Evolutionary conservation across 352 stramenopile genomes (phyloP), one percentile per base, ranked within the genome.

Genomic region (Globisporangium sylvaticum): DNA sequence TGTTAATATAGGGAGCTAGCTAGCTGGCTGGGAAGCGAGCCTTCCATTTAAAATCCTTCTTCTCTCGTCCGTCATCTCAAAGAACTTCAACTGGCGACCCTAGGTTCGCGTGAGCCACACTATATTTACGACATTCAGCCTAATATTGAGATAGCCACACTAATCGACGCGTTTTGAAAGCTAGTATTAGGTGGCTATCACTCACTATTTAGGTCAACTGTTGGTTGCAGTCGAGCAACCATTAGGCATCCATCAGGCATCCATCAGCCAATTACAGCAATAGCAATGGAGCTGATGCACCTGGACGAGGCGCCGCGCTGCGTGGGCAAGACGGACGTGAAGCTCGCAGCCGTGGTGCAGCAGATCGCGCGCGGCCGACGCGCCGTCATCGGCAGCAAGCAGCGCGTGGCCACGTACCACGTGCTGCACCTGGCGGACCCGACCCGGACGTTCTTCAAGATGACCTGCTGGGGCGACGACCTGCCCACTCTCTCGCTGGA

Each of bases 401-500:
- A 72, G 44, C 60, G 75, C n/a, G 73, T 86, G 58, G 62, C 72
- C 53, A 32, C 58, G 22, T 84, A 75, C 50, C 72, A 87, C 60
- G 73, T 85, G 6, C 60, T 65, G 29, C 60, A 65, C 29, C 10
- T 67, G 24, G 62, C 52, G 2, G 62, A 67, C 27, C 32, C 52
- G 24, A 61, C 32, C 34, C 39, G 29, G 31, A 29, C 62, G 14
- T 57, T 75, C 70, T 44, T 70, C 55, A 42, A 59, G 29, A 14
- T 62, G 42, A 44, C 44, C 31, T 37, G 60, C 53, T 27, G 69
- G 55, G 8, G 62, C 48, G 50, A 79, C 22, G 52, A 60, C 34
- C 72, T 74, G 42, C 78, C 83, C 1, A 72, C 58, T 25, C 75
- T 89, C 59, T 63, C 73, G 32, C 67, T 75, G 9, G 62, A 73